These are phyloP conservation scores for Yamadazyma takamatsuzukensis DNA, from an alignment of 805 yeast species.

Conservation along the genomic window DNA sequence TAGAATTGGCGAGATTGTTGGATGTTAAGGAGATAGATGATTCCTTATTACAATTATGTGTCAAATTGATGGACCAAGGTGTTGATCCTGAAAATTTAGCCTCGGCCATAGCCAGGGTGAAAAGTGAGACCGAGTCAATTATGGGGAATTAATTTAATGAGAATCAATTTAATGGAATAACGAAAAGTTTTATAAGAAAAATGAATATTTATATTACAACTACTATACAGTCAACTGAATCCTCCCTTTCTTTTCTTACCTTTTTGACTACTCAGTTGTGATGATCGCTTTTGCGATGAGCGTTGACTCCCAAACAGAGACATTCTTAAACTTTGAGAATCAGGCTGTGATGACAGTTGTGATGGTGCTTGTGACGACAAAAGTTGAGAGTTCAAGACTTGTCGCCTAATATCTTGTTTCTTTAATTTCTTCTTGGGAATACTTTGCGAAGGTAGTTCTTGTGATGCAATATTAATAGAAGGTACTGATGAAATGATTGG, in stretches of 20 bases:
- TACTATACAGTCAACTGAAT: conserved; percentile 3
- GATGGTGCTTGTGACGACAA: background rate
- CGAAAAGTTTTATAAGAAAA: too few relatives aligned
- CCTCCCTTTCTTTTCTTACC: background rate
- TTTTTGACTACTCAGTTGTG: too few relatives aligned
- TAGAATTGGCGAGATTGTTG: conserved; percentile 23
- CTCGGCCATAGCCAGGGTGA: conserved; percentile 19
- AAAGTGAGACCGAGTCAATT: conserved; percentile 21
- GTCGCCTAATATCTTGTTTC: conserved; percentile 1
- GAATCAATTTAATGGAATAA: background rate
- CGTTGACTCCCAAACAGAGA: too few relatives aligned
- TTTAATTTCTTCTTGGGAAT: conserved; percentile 2
- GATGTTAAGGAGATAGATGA: conserved; percentile 24
- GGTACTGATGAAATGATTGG: conserved; percentile 14
- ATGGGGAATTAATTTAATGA: too few relatives aligned
- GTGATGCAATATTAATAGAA: conserved; percentile 15
- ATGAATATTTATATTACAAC: background rate
- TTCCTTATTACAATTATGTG: conserved; percentile 26
- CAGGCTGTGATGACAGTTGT: too few relatives aligned
- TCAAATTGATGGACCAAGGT: conserved; percentile 32
- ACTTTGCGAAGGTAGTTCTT: conserved; percentile 6
- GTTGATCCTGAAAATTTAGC: conserved; percentile 37
- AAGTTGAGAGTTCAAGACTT: conserved; percentile 2
- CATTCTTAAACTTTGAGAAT: too few relatives aligned
- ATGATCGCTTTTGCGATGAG: too few relatives aligned